phyloP scores from a whole-genome alignment of 306 rosid species.

The Vigna radiata region DNA sequence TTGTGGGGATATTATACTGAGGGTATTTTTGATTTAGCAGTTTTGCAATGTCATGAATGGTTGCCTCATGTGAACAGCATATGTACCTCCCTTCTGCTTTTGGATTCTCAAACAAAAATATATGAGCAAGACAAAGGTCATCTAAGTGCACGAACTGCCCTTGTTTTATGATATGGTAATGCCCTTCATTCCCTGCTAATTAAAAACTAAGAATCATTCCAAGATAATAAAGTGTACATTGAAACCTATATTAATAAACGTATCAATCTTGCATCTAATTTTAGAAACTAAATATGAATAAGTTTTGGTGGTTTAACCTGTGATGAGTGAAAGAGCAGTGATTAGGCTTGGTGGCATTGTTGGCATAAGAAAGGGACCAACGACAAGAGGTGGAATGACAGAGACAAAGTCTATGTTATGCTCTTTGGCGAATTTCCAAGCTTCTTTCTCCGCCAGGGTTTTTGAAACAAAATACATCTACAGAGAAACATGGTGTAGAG shows the following conservation, averaged over 20 bases:
- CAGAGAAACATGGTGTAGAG: background rate
- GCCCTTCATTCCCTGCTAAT: conserved; percentile 63
- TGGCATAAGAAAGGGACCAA: conserved; percentile 69
- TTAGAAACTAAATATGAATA: too few species aligned
- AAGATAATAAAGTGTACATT: too few species aligned
- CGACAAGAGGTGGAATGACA: conserved; percentile 71
- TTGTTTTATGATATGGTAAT: conserved; percentile 67
- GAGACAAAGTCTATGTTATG: conserved; percentile 63
- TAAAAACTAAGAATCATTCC: too few species aligned
- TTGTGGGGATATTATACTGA: conserved; percentile 61
- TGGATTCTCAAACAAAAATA: conserved; percentile 67
- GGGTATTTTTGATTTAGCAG: conserved; percentile 62
- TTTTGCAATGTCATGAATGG: conserved; percentile 66
- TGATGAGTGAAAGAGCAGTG: conserved; percentile 67
- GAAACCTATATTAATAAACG: too few species aligned
- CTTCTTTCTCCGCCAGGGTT: conserved; percentile 79
- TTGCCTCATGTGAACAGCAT: conserved; percentile 62
- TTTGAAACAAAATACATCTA: conserved; percentile 87
- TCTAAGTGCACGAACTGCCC: conserved; percentile 72
- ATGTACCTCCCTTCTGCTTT: conserved; percentile 75
- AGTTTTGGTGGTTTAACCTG: conserved; percentile 35
- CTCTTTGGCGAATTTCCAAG: conserved; percentile 73
- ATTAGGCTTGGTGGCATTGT: conserved; percentile 80
- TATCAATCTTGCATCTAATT: too few species aligned
- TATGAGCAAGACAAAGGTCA: conserved; percentile 73